Percentiles rank a stretch among this genome's conserved stretches.
Conservation (phyloP, 257 asterid genomes). For the Solanum habrochaites region DNA sequence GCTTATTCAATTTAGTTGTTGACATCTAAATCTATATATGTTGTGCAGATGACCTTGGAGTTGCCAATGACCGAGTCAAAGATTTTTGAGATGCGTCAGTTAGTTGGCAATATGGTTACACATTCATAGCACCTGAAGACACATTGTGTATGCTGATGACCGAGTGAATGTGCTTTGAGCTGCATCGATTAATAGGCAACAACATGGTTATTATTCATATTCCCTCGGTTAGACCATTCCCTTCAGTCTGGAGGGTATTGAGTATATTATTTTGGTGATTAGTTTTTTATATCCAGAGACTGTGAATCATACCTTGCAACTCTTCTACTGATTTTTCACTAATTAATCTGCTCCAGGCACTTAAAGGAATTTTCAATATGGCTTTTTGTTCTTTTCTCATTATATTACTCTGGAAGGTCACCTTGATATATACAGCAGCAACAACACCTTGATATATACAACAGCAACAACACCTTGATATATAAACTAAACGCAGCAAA, state of each 20-base stretch:
- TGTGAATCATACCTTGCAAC: neutral
- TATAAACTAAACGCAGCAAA: neutral
- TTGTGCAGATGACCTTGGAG: slow-evolving; percentile 66
- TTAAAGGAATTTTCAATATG: neutral
- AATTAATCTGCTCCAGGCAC: neutral
- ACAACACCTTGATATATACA: neutral
- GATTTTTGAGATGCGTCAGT: slow-evolving; percentile 40
- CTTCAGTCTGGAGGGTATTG: neutral
- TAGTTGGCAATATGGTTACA: slow-evolving; percentile 25
- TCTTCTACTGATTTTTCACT: neutral
- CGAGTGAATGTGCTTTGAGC: slow-evolving; percentile 38
- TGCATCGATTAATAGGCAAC: slow-evolving; percentile 24
- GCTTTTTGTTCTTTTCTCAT: neutral
- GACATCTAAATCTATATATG: neutral
- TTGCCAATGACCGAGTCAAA: slow-evolving; percentile 36
- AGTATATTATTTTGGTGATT: neutral
- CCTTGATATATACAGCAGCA: neutral
- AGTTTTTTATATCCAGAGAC: neutral
- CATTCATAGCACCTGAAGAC: slow-evolving; percentile 19
- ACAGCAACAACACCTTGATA: neutral
- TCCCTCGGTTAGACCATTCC: slow-evolving; percentile 2
- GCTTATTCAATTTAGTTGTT: neutral
- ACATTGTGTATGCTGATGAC: slow-evolving; percentile 43
- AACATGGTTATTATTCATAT: slow-evolving; percentile 28
- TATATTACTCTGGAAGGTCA: neutral